Conservation (phyloP, 1,139 yeast genomes). For the Lodderomyces jiufengensis region DNA sequence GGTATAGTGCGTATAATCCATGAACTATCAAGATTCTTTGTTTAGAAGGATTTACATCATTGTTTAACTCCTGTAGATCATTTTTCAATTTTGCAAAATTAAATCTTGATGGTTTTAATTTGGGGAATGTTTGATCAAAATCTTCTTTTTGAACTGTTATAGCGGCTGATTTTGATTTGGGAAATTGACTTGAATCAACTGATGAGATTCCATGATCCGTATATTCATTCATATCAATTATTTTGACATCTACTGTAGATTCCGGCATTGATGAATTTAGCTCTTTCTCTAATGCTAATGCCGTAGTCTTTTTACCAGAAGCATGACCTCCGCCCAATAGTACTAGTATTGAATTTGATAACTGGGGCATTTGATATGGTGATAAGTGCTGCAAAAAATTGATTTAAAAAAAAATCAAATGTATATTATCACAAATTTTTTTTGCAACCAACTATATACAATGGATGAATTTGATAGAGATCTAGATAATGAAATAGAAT, state of each 20-base stretch:
- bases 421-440: too few species aligned
- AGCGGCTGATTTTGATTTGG: constrained; percentile 27
- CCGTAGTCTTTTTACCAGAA: constrained; percentile 54
- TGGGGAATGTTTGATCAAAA: constrained; percentile 15
- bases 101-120: constrained; percentile 40
- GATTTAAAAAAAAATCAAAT: too few species aligned
- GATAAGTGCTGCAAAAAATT: too few species aligned
- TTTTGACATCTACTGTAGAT: constrained; percentile 24
- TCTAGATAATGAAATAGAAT: constrained; percentile 54
- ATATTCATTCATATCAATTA: constrained; percentile 38
- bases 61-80: constrained; percentile 12
- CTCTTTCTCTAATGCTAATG: constrained; percentile 27
- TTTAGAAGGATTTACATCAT: constrained; percentile 1
- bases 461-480: constrained; percentile 51
- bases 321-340: constrained; percentile 77
- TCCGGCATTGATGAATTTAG: constrained; percentile 19
- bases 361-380: too few species aligned
- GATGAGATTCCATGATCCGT: constrained; percentile 12
- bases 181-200: constrained; percentile 16
- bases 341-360: constrained; percentile 32
- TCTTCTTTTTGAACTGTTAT: constrained; percentile 22
- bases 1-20: constrained; percentile 79
- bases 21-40: constrained; percentile 56
- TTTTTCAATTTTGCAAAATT: constrained; percentile 26
- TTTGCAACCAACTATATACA: background rate